Conservation (phyloP, 1,284 basidiomycete genomes). For the Peniophora sp. region DNA sequence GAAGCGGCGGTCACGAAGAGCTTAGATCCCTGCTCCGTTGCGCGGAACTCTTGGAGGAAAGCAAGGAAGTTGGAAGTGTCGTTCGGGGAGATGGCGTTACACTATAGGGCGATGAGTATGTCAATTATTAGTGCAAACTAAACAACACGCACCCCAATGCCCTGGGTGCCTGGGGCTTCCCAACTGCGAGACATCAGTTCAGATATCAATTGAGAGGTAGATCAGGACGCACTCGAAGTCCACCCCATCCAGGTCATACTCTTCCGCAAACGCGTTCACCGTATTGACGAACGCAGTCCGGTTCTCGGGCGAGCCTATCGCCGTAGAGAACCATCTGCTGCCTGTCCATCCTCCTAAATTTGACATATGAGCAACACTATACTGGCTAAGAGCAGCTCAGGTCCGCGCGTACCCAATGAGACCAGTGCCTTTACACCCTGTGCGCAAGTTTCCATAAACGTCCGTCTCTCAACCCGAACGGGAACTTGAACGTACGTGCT, state of each 20-base stretch:
- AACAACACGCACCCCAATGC: conserved; percentile 37
- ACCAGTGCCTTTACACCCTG: too few species aligned
- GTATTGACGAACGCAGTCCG: conserved; percentile 59
- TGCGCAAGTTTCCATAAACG: too few species aligned
- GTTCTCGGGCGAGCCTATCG: conserved; percentile 45
- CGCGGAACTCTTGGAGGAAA: conserved; percentile 66
- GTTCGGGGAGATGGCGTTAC: conserved; percentile 49
- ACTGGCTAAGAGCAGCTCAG: too few species aligned
- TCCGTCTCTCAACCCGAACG: too few species aligned
- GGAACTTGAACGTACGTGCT: conserved; percentile 28
- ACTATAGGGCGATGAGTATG: conserved; percentile 15
- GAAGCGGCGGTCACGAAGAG: conserved; percentile 70
- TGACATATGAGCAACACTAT: conserved; percentile 5
- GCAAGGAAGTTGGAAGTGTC: conserved; percentile 65
- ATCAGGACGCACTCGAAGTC: conserved; percentile 53
- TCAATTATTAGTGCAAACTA: too few species aligned
- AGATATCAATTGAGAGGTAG: neutral
- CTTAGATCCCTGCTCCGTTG: conserved; percentile 36
- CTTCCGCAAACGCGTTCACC: conserved; percentile 41
- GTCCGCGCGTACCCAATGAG: neutral
- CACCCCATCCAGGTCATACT: conserved; percentile 65
- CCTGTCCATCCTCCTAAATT: conserved; percentile 81
- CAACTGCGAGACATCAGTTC: conserved; percentile 40
- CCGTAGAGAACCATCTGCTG: conserved; percentile 44
- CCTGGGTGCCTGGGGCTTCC: conserved; percentile 70